Conservation (phyloP, 2,329 filamentous ascomycete genomes). For the Fusarium poae region DNA sequence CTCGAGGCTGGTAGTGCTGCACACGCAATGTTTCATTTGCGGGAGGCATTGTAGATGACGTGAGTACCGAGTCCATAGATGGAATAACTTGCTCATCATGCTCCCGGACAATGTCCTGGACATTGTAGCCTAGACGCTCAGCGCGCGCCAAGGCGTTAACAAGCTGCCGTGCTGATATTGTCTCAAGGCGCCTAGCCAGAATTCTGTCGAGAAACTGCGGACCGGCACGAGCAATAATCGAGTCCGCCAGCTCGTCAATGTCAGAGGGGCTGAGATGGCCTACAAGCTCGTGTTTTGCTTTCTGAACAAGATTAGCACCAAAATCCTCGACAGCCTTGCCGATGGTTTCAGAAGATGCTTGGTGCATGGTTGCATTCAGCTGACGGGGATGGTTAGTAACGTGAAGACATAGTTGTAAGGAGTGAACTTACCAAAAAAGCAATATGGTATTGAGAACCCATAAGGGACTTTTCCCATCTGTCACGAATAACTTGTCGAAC, state of each 20-base stretch:
- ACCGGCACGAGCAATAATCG: slow-evolving; percentile 62
- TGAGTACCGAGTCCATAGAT: slow-evolving; percentile 39
- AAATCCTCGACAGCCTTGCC: slow-evolving; percentile 60
- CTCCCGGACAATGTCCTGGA: slow-evolving; percentile 62
- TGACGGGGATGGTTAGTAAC: slow-evolving; percentile 50
- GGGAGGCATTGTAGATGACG: slow-evolving; percentile 21
- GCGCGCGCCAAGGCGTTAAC: slow-evolving; percentile 69
- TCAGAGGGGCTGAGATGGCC: slow-evolving; percentile 56
- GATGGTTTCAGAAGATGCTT: slow-evolving; percentile 56
- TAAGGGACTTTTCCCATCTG: slow-evolving; percentile 63
- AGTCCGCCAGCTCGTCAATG: slow-evolving; percentile 60
- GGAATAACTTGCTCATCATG: slow-evolving; percentile 57
- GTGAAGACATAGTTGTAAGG: neutral
- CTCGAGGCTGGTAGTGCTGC: slow-evolving; percentile 11
- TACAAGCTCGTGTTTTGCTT: slow-evolving; percentile 59
- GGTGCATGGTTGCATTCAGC: slow-evolving; percentile 65
- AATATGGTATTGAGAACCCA: slow-evolving; percentile 66
- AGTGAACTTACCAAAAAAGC: slow-evolving; percentile 63
- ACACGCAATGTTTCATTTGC: slow-evolving; percentile 4
- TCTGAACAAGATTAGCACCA: slow-evolving; percentile 58
- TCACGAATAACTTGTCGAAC: slow-evolving; percentile 64
- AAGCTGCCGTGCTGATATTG: slow-evolving; percentile 66
- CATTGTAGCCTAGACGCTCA: slow-evolving; percentile 69
- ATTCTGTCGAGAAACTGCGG: slow-evolving; percentile 65
- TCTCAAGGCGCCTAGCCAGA: slow-evolving; percentile 64